These are phyloP conservation scores for Gynochthodes officinalis DNA, from an alignment of 257 asterid species.

Conservation along the genomic window DNA sequence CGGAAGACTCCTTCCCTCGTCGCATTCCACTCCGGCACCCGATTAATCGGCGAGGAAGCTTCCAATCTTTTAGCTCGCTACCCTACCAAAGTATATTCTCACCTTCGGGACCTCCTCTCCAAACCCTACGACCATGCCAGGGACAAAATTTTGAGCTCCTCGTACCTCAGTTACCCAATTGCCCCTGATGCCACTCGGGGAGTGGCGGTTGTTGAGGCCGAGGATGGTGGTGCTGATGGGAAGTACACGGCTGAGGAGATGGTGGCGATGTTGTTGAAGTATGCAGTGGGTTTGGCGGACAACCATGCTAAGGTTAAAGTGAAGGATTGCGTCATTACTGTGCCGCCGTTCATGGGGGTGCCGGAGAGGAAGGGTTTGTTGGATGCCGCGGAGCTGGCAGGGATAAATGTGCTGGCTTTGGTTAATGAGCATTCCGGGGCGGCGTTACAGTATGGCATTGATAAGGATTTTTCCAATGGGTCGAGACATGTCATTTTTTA, in stretches of 20 bases:
- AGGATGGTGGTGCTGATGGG: conserved; percentile 28
- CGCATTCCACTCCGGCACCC: conserved; percentile 65
- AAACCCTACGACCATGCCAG: conserved; percentile 49
- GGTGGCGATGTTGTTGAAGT: conserved; percentile 84
- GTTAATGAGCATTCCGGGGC: conserved; percentile 93
- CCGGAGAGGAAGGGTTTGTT: conserved; percentile 76
- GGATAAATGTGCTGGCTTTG: conserved; percentile 83
- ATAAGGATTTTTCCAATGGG: conserved; percentile 86
- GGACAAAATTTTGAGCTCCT: conserved; percentile 30
- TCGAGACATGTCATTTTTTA: conserved; percentile 85
- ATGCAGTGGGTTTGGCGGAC: conserved; percentile 70
- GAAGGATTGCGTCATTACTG: conserved; percentile 88
- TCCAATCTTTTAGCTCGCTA: conserved; percentile 76
- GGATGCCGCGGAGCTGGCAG: conserved; percentile 89
- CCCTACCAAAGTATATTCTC: conserved; percentile 75
- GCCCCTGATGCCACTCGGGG: conserved; percentile 42
- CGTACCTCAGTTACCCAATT: conserved; percentile 49
- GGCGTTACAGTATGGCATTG: conserved; percentile 98
- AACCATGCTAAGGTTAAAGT: conserved; percentile 58
- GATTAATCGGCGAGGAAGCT: conserved; percentile 92
- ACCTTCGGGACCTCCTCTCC: conserved; percentile 57
- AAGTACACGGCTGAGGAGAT: conserved; percentile 79
- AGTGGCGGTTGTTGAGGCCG: conserved; percentile 50
- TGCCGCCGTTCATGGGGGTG: conserved; percentile 85
- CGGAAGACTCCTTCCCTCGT: conserved; percentile 86